Base-by-base conservation (phyloP, 306 rosid genomes). In the Cyclanthera cordifolia region DNA sequence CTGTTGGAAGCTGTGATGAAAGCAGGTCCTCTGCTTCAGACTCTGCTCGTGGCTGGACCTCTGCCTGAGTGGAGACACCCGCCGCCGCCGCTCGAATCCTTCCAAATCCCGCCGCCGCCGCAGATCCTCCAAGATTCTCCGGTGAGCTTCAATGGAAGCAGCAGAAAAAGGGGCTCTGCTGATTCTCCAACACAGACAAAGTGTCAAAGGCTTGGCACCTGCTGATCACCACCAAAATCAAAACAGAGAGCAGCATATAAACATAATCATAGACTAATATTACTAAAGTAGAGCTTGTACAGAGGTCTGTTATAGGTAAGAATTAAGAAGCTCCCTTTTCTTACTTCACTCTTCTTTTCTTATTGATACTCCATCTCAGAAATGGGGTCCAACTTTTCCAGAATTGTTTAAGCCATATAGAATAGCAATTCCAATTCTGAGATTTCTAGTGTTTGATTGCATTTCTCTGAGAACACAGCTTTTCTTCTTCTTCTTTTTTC, bases 51-150 rank as follows among this genome's bases (percentile, higher is more conserved):
- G 57, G 99, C 99, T 6, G 99, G 99, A 55, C 99, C 99, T 69
- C 91, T 93, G 23, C 99, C 99, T 55, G 96, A 93, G 59, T 93
- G 99, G 99, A 87, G 95, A 71, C 99, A 93, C 78, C 99, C 99
- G 2, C 99, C 99, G 3, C 99, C 99, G 0, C 94, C 99, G 4
- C 85, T 93, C 1, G 91, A 93, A 72, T 82, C 99, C 45, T 90
- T 82, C 51, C 86, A 93, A 74, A 93, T 93, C 74, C 99, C 96
- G 11, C 43, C 53, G 5, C 37, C 84, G 7, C 53, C 53, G 5
- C 87, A 83, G 34, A 51, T 78, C 51, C 72, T 74, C 74, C 88
- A 71, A 37, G 95, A 87, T 48, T 77, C 91, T 53, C 79, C 82
- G 25, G 24, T 64, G 57, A 71, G 45, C 72, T 27, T 80, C 50